A percentile compares a stretch with the other conserved stretches of the same genome.
phyloP scores from a whole-genome alignment of 2,329 filamentous ascomycete species.

The Pseudogymnoascus sp. region DNA sequence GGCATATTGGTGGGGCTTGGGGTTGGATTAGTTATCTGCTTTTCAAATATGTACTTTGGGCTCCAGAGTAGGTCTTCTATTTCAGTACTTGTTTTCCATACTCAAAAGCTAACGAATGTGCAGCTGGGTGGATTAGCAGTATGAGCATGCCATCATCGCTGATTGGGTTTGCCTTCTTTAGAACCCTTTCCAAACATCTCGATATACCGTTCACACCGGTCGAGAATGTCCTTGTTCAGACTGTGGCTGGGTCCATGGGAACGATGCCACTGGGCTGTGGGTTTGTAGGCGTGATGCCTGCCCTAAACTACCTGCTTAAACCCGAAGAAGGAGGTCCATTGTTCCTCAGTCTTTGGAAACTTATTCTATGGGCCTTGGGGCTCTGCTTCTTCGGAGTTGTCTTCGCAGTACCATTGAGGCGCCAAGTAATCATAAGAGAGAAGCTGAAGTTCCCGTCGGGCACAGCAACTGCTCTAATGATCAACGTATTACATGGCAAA shows the following conservation, averaged over 20 bases:
- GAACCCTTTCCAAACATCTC: slow-evolving; percentile 63
- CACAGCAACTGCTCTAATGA: slow-evolving; percentile 90
- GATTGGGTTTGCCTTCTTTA: slow-evolving; percentile 92
- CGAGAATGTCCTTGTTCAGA: slow-evolving; percentile 95
- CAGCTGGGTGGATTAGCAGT: slow-evolving; percentile 60
- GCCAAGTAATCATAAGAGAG: slow-evolving; percentile 88
- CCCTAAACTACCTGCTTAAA: slow-evolving; percentile 76
- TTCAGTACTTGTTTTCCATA: slow-evolving; percentile 13
- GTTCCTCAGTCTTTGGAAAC: slow-evolving; percentile 61
- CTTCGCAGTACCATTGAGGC: slow-evolving; percentile 84
- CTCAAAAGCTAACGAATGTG: slow-evolving; percentile 40
- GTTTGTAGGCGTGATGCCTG: slow-evolving; percentile 90
- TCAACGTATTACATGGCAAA: slow-evolving; percentile 75
- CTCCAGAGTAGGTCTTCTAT: slow-evolving; percentile 66
- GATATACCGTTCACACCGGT: slow-evolving; percentile 81
- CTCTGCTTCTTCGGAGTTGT: slow-evolving; percentile 96
- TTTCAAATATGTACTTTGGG: slow-evolving; percentile 99
- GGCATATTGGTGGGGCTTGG: slow-evolving; percentile 70
- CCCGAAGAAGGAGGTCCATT: slow-evolving; percentile 72
- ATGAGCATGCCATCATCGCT: slow-evolving; percentile 97
- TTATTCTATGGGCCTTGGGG: slow-evolving; percentile 85
- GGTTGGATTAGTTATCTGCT: slow-evolving; percentile 87
- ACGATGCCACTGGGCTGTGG: slow-evolving; percentile 96
- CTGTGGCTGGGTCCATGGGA: slow-evolving; percentile 87
- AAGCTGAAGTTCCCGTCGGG: slow-evolving; percentile 91